Evolutionary conservation across 1,139 yeast species (phyloP), one percentile per base, ranked within the genome.

Genomic region (Hanseniaspora uvarum): DNA sequence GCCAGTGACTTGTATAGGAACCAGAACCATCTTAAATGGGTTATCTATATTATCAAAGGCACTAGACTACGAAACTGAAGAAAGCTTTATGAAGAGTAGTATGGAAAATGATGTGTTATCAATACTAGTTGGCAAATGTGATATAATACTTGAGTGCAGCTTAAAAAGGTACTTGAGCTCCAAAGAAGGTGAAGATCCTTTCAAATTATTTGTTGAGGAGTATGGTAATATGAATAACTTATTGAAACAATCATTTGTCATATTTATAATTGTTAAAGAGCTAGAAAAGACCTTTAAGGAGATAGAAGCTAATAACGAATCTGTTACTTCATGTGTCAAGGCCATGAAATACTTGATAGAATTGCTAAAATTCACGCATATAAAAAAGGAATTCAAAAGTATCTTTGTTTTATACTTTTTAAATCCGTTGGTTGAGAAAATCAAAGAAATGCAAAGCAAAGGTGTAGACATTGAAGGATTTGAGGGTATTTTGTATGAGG

Each of bases 241-340:
- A 12, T 21, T 50, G 16, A 50, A 50, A 18, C 53, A 50, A 44
- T 43, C 48, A 8, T 50, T 50, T 38, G 39, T 44, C 1, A 7
- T 24, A 16, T 50, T 50, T 19, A 26, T 43, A 2, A 43, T 50
- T 12, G 34, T 50, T 10, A 50, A 50, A 30, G 48, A 37, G 21
- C 16, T 49, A 18, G 53, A 49, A 41, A 34, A 41, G 8, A 34
- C 44, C 3, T 26, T n/a, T 5, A 40, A 3, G 2, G 23, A 28
- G 24, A 23, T 18, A 11, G 40, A 33, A 16, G 12, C 12, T 3
- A 34, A n/a, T 12, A 24, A 16, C 4, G 36, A 49, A 24, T 24
- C n/a, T n/a, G 24, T 14, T 3, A n/a, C 16, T 5, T 4, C 4
- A 5, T 26, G 45, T 31, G 28, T 24, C 37, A 49, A 49, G 24